phyloP scores from a whole-genome alignment of 2,329 filamentous ascomycete species.

The Geosmithia morbida region DNA sequence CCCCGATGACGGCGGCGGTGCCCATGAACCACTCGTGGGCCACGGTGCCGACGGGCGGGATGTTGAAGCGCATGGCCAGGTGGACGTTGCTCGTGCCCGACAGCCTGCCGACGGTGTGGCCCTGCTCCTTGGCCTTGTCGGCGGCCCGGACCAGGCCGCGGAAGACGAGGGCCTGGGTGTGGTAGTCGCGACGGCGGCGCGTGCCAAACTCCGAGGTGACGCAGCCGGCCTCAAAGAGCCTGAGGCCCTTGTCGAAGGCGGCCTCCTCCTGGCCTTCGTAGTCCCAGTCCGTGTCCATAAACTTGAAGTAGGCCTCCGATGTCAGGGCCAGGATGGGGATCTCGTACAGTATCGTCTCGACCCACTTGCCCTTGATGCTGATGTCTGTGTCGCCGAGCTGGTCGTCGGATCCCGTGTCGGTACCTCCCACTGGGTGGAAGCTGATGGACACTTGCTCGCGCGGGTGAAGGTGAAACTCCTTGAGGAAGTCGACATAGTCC shows the following conservation, averaged over 20 bases:
- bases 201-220: conserved; percentile 91
- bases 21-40: conserved; percentile 99
- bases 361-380: conserved; percentile 69
- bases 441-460: conserved; percentile 62
- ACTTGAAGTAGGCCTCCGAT: conserved; percentile 95
- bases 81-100: conserved; percentile 94
- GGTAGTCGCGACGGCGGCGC: conserved; percentile 77
- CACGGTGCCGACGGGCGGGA: conserved; percentile 72
- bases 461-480: conserved; percentile 68
- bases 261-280: conserved; percentile 77
- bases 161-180: conserved; percentile 87
- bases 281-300: conserved; percentile 86
- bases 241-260: conserved; percentile 67
- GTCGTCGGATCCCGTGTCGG: conserved; percentile 45
- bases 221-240: conserved; percentile 69
- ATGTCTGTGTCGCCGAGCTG: conserved; percentile 65
- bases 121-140: conserved; percentile 50
- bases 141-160: conserved; percentile 69
- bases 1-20: conserved; percentile 75
- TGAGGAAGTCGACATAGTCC: conserved; percentile 69
- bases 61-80: conserved; percentile 82
- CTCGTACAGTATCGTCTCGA: conserved; percentile 94
- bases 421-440: conserved; percentile 38
- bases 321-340: conserved; percentile 85
- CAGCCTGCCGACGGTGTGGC: conserved; percentile 42